Evolutionary conservation across 495 filamentous ascomycete species (phyloP).

Genomic region (Wilcoxina mikolae): DNA sequence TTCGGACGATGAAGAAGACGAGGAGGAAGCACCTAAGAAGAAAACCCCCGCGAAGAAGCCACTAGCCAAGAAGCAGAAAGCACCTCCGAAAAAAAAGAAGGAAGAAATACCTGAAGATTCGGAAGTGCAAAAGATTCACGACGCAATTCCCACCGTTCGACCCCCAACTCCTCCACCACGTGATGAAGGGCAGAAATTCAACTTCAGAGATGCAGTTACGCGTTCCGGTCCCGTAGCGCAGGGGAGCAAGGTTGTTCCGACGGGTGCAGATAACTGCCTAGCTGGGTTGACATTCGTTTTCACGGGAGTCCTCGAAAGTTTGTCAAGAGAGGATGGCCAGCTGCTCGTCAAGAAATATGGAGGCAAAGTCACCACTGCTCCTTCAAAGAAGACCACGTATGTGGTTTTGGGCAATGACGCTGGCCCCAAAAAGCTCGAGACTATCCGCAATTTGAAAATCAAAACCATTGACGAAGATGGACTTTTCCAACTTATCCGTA

Average conservation of each 20-base stretch:
- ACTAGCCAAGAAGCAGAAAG: slow-evolving; percentile 38
- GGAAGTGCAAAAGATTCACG: slow-evolving; percentile 65
- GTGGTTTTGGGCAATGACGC: slow-evolving; percentile 85
- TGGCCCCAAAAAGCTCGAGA: slow-evolving; percentile 83
- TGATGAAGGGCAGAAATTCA: slow-evolving; percentile 52
- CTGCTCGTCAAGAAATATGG: slow-evolving; percentile 81
- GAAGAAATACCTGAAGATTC: slow-evolving; percentile 47
- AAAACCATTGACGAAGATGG: slow-evolving; percentile 92
- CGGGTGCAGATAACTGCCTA: slow-evolving; percentile 77
- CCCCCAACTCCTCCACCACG: slow-evolving; percentile 66
- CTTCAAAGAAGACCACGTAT: slow-evolving; percentile 83
- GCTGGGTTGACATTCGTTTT: slow-evolving; percentile 95
- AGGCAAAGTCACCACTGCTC: slow-evolving; percentile 71
- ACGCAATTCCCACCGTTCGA: slow-evolving; percentile 65
- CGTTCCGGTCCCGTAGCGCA: slow-evolving; percentile 43
- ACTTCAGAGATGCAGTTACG: slow-evolving; percentile 45
- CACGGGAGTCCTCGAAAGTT: slow-evolving; percentile 64
- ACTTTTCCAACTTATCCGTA: slow-evolving; percentile 71
- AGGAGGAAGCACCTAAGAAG: slow-evolving; percentile 36
- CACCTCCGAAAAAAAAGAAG: slow-evolving; percentile 45
- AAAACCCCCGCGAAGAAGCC: slow-evolving; percentile 31
- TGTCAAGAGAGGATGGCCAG: slow-evolving; percentile 76
- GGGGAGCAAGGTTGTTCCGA: slow-evolving; percentile 56
- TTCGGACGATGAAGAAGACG: slow-evolving; percentile 33
- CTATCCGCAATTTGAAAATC: slow-evolving; percentile 58